phyloP scores from a whole-genome alignment of 192 early-diverging fungal species.

The Allomyces arbusculus region DNA sequence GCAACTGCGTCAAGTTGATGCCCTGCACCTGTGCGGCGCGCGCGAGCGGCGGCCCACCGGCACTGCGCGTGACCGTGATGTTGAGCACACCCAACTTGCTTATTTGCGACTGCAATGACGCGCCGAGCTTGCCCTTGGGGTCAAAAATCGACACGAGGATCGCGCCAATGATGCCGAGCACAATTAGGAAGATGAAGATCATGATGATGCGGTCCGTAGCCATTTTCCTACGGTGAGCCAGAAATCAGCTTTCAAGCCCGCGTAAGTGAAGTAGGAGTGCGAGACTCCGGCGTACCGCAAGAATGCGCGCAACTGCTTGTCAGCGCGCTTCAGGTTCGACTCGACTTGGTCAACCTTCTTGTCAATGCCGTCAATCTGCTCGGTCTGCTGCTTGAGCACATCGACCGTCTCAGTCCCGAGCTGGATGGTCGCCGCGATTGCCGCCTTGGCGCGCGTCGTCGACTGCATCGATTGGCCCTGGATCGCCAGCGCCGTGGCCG shows the following conservation, averaged over 20 bases:
- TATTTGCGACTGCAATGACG: neutral
- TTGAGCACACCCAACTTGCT: neutral
- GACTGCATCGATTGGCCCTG: conserved; percentile 28
- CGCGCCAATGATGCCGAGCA: conserved; percentile 25
- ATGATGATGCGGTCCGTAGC: conserved; percentile 37
- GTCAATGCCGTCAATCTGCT: conserved; percentile 25
- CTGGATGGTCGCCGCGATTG: conserved; percentile 28
- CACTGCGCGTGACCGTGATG: too few relatives aligned
- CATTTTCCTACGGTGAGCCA: too few relatives aligned
- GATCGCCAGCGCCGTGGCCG: conserved; percentile 19
- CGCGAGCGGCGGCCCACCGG: too few relatives aligned
- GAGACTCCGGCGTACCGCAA: conserved; percentile 15
- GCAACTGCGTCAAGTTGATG: too few relatives aligned
- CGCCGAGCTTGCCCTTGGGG: conserved; percentile 8
- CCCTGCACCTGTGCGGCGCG: too few relatives aligned
- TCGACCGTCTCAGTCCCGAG: conserved; percentile 7
- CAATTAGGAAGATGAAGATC: conserved; percentile 31
- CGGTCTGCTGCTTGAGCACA: conserved; percentile 29
- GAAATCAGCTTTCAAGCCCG: too few relatives aligned
- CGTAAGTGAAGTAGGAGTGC: too few relatives aligned
- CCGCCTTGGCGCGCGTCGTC: conserved; percentile 16
- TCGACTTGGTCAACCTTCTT: conserved; percentile 29
- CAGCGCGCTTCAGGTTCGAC: conserved; percentile 31
- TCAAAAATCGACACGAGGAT: conserved; percentile 24
- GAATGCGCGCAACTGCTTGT: conserved; percentile 34